These are phyloP conservation scores for Phytophthora pini DNA, from an alignment of 352 stramenopile species.

Conservation along the genomic window DNA sequence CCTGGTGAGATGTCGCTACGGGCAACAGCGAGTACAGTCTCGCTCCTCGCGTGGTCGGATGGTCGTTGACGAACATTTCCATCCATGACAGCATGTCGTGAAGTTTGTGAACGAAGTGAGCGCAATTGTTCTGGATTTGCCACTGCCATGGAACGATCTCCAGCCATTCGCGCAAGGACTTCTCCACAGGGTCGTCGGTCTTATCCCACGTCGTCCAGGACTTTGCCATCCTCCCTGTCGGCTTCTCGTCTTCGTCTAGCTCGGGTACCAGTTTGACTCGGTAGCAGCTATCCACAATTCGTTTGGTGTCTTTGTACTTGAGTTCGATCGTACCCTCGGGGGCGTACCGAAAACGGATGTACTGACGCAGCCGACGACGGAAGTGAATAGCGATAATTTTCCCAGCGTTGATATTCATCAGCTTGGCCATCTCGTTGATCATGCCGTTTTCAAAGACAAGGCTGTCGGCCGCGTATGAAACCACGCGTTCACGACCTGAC, in stretches of 20 bases:
- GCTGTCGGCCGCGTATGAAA: slow-evolving; percentile 2
- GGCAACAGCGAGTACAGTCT: slow-evolving; percentile 21
- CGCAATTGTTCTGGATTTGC: neutral
- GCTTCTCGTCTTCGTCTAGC: neutral
- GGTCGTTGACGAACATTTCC: slow-evolving; percentile 9
- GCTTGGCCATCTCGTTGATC: neutral
- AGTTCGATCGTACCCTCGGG: neutral
- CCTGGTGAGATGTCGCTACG: slow-evolving; percentile 1
- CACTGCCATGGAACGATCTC: slow-evolving; percentile 10
- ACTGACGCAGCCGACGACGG: slow-evolving; percentile 15
- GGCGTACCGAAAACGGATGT: neutral
- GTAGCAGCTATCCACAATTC: slow-evolving; percentile 13
- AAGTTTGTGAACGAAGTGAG: slow-evolving; percentile 17
- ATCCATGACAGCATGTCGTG: slow-evolving; percentile 15
- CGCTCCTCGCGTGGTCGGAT: slow-evolving; percentile 14
- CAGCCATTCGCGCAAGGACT: slow-evolving; percentile 10
- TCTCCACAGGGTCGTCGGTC: slow-evolving; percentile 6
- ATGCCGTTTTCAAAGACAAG: slow-evolving; percentile 2
- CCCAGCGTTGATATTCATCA: slow-evolving; percentile 17
- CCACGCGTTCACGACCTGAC: neutral
- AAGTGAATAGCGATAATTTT: slow-evolving; percentile 24
- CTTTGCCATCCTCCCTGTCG: neutral
- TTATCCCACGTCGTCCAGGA: slow-evolving; percentile 14
- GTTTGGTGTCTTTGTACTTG: slow-evolving; percentile 7
- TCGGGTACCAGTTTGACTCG: neutral